These are phyloP conservation scores for Reticulascus tulasneorum DNA, from an alignment of 2,329 filamentous ascomycete species.

Conservation along the genomic window DNA sequence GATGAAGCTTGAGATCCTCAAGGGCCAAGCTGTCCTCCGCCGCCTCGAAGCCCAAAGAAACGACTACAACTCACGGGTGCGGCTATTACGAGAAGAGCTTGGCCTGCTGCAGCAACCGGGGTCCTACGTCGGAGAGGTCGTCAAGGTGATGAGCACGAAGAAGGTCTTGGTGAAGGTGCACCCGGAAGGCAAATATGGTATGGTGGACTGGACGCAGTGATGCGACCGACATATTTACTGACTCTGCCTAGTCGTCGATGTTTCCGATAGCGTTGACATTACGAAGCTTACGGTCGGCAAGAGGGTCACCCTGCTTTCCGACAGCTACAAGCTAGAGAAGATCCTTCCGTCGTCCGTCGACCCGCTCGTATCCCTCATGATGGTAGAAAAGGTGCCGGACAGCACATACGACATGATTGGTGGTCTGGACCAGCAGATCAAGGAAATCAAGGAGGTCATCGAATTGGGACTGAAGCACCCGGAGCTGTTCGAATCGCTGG, in stretches of 20 bases:
- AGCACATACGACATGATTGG: slow-evolving; percentile 99
- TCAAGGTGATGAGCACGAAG: slow-evolving; percentile 99
- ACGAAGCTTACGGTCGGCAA: slow-evolving; percentile 95
- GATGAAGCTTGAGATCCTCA: slow-evolving; percentile 99
- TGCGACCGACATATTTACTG: background rate
- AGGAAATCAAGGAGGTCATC: slow-evolving; percentile 99
- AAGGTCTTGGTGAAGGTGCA: slow-evolving; percentile 99
- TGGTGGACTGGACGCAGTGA: slow-evolving; percentile 22
- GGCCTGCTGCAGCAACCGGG: slow-evolving; percentile 94
- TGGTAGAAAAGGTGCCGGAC: slow-evolving; percentile 99
- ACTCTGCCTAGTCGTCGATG: slow-evolving; percentile 72
- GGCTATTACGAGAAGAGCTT: slow-evolving; percentile 89
- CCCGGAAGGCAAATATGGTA: slow-evolving; percentile 99
- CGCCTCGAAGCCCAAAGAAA: slow-evolving; percentile 96
- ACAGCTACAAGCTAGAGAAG: slow-evolving; percentile 98
- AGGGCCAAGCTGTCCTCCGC: slow-evolving; percentile 91
- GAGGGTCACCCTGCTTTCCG: slow-evolving; percentile 91
- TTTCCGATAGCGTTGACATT: slow-evolving; percentile 91
- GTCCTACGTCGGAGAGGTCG: slow-evolving; percentile 98
- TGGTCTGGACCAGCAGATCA: slow-evolving; percentile 97
- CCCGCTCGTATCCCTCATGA: slow-evolving; percentile 98
- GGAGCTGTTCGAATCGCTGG: slow-evolving; percentile 97
- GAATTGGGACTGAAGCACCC: slow-evolving; percentile 97
- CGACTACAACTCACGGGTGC: slow-evolving; percentile 98
- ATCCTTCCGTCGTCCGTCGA: slow-evolving; percentile 98